Evolutionary conservation across 176 grass and related monocot genomes (phyloP).

Genomic region (Ananas comosus): DNA sequence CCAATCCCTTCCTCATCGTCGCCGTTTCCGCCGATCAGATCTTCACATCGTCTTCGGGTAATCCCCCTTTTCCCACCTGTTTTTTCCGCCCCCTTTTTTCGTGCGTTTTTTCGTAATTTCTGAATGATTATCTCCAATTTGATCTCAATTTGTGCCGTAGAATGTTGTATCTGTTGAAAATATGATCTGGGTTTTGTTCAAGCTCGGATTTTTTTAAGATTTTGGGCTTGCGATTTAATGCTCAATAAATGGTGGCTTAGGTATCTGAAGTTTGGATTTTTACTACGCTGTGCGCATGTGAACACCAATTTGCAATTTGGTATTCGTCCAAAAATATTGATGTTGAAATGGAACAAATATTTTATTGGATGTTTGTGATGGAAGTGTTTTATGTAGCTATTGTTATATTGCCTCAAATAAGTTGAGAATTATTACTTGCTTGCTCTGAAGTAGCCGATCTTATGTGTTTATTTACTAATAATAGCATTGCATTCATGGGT

Average conservation of each 20-base stretch:
- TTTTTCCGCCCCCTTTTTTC: not conserved
- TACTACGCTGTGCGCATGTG: no score
- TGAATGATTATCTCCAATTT: not conserved
- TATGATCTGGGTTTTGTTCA: no score
- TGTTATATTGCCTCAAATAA: not conserved
- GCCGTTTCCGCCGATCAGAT: conserved; percentile 30
- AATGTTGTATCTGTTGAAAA: no score
- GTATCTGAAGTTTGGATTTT: not conserved
- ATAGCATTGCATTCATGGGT: no score
- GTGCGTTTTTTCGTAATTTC: not conserved
- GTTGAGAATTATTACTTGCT: no score
- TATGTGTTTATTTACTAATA: no score
- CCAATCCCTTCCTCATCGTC: not conserved
- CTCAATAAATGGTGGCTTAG: not conserved
- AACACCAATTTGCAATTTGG: no score
- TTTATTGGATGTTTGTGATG: not conserved
- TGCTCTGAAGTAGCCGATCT: no score
- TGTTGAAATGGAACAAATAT: not conserved
- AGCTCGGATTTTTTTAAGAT: no score
- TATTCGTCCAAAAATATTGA: not conserved
- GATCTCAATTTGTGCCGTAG: no score
- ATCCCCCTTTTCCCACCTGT: not conserved
- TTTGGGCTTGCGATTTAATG: no score
- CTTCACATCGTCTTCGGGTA: conserved; percentile 44
- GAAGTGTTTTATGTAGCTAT: not conserved